These are phyloP conservation scores for Verticillium tricorpus DNA, from an alignment of 2,329 filamentous ascomycete genomes.

Conservation along the genomic window DNA sequence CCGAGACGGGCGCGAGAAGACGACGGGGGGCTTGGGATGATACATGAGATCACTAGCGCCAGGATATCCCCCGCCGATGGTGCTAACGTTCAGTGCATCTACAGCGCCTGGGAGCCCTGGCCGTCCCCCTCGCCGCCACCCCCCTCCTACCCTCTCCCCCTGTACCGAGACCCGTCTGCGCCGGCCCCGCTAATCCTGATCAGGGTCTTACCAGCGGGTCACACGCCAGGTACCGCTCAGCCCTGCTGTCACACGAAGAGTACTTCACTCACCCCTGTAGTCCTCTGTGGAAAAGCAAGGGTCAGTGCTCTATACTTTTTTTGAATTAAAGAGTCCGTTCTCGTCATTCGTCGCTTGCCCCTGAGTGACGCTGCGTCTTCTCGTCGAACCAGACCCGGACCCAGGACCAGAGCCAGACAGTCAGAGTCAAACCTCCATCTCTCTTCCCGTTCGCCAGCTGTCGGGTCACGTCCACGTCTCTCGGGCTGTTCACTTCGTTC, in stretches of 20 bases:
- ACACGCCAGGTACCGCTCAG: slow-evolving; percentile 9
- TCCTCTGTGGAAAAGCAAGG: neutral
- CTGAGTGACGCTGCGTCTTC: neutral
- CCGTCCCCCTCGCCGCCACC: neutral
- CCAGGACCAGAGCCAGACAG: neutral
- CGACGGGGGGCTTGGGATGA: neutral
- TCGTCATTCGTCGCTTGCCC: neutral
- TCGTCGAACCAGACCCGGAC: neutral
- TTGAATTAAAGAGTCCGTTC: neutral
- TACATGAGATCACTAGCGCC: neutral
- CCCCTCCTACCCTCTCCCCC: neutral
- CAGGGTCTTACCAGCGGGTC: neutral
- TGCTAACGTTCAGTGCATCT: neutral
- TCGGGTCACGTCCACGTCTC: neutral
- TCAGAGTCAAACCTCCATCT: neutral
- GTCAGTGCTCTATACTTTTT: neutral
- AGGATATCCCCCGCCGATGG: neutral
- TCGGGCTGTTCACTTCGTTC: neutral
- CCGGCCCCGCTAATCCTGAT: slow-evolving; percentile 1
- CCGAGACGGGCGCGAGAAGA: neutral
- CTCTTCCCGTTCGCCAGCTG: neutral
- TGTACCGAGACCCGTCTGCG: neutral
- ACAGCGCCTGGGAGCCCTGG: neutral
- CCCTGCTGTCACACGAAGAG: slow-evolving; percentile 10
- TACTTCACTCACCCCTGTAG: slow-evolving; percentile 4